phyloP scores from a whole-genome alignment of 345 rosid species.

The Tarenaya hassleriana region DNA sequence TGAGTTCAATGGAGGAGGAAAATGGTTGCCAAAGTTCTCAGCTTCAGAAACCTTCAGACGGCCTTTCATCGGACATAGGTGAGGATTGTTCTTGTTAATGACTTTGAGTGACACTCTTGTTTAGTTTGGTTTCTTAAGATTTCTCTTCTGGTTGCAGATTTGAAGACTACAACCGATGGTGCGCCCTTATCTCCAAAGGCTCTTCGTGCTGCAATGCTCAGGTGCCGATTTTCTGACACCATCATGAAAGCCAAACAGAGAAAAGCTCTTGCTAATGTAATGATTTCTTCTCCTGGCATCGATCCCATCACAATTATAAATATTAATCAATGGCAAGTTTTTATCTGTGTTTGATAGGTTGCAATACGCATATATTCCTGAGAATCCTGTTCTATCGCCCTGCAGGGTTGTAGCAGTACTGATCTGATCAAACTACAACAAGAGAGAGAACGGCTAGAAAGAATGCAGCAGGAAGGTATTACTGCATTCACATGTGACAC shows the following conservation, averaged over 20 bases:
- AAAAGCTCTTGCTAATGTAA: slow-evolving; percentile 57
- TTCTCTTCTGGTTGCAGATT: slow-evolving; percentile 30
- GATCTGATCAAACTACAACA: slow-evolving; percentile 49
- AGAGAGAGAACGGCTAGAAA: slow-evolving; percentile 65
- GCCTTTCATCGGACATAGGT: slow-evolving; percentile 47
- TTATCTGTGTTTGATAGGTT: slow-evolving; percentile 5
- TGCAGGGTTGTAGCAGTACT: slow-evolving; percentile 57
- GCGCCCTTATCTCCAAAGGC: slow-evolving; percentile 61
- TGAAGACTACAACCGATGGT: slow-evolving; percentile 32
- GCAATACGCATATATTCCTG: slow-evolving; percentile 4
- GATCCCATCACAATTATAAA: not conserved
- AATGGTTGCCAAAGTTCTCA: slow-evolving; percentile 41
- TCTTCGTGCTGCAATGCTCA: slow-evolving; percentile 74
- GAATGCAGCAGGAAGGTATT: slow-evolving; percentile 68
- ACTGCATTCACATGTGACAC: slow-evolving; percentile 1
- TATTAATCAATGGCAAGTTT: not conserved
- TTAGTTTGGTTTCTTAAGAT: slow-evolving; percentile 12
- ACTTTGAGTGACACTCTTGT: not conserved
- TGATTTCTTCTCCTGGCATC: slow-evolving; percentile 5
- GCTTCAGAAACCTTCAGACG: slow-evolving; percentile 30
- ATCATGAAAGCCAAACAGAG: slow-evolving; percentile 64
- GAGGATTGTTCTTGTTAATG: slow-evolving; percentile 16
- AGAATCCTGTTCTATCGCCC: too few species aligned
- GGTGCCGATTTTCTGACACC: slow-evolving; percentile 64
- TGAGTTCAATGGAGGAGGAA: slow-evolving; percentile 54